Conservation (phyloP, 2,329 filamentous ascomycete genomes). For the Sporothrix globosa region DNA sequence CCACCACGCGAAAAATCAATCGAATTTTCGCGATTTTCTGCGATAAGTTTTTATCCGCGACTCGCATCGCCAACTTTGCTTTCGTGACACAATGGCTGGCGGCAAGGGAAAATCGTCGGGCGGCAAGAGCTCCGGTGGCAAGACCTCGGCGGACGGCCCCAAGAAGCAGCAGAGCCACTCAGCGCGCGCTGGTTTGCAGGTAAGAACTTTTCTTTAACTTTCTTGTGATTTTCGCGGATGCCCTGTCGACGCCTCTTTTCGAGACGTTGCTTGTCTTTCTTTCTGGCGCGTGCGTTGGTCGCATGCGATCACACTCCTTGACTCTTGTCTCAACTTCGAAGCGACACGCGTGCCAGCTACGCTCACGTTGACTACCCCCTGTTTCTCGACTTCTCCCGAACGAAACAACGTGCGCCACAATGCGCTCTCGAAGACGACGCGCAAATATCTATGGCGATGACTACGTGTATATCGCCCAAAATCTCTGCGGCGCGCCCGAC, state of each 20-base stretch:
- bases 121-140: constrained; percentile 84
- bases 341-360: not conserved
- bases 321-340: not conserved
- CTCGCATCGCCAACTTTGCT: constrained; percentile 33
- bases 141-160: constrained; percentile 66
- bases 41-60: not conserved
- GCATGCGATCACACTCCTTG: not conserved
- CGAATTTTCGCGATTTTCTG: constrained; percentile 11
- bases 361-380: not conserved
- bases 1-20: not conserved
- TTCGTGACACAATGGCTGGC: constrained; percentile 63
- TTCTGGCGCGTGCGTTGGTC: not conserved
- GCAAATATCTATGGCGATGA: not conserved
- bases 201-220: constrained; percentile 54
- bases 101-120: constrained; percentile 93
- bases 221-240: constrained; percentile 35
- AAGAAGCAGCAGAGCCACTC: constrained; percentile 96
- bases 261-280: not conserved
- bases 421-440: not conserved
- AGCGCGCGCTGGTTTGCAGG: constrained; percentile 91
- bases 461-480: not conserved
- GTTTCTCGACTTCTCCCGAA: too few species aligned
- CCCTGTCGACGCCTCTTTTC: not conserved
- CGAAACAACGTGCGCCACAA: not conserved
- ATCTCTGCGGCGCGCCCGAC: too few species aligned